Conservation (phyloP, 2,329 filamentous ascomycete species). For the Penicillium sp. region DNA sequence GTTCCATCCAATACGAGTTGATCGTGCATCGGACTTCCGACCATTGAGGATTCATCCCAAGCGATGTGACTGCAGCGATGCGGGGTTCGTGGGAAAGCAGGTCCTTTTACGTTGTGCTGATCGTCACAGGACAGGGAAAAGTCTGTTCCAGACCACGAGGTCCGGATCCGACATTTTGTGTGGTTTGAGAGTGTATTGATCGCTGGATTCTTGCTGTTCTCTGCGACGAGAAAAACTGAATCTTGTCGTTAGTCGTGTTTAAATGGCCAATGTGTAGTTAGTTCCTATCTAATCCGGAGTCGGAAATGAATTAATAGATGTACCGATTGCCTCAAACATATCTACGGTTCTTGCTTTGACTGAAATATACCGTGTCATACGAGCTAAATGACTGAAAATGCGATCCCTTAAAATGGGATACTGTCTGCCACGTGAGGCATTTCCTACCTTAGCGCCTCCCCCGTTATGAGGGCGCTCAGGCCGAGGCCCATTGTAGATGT, state of each 20-base stretch:
- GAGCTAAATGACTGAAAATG: background rate
- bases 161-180: background rate
- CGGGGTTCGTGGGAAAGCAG: conserved; percentile 13
- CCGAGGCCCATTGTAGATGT: background rate
- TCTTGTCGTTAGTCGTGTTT: too few relatives aligned
- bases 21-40: conserved; percentile 2
- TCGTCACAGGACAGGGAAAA: background rate
- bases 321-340: too few relatives aligned
- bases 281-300: too few relatives aligned
- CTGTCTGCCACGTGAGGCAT: background rate
- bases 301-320: too few relatives aligned
- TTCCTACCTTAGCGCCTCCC: background rate
- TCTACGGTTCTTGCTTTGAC: too few relatives aligned
- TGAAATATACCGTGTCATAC: too few relatives aligned
- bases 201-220: too few relatives aligned
- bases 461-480: background rate
- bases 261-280: too few relatives aligned
- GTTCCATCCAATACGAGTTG: conserved; percentile 21
- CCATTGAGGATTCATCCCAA: conserved; percentile 13
- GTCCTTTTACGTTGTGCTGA: background rate
- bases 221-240: too few relatives aligned
- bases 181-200: background rate
- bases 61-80: conserved; percentile 9
- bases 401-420: background rate
- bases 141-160: background rate